Base-by-base conservation (phyloP, 2,329 filamentous ascomycete genomes). In the Colletotrichum sp. region DNA sequence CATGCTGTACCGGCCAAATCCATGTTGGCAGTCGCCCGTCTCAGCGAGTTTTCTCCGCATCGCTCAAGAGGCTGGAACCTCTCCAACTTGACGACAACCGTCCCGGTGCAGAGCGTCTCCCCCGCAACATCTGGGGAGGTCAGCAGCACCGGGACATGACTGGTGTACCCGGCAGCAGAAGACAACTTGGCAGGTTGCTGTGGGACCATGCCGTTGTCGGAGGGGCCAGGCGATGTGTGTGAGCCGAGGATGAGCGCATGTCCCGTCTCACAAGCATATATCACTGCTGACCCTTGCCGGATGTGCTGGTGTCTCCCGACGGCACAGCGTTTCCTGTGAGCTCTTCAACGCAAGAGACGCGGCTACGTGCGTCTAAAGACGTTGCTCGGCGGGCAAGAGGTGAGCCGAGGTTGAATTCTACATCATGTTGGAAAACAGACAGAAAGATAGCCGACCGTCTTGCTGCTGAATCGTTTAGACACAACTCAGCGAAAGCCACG, bases 41-140 rank as follows among this genome's bases (percentile, higher is more conserved):
- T 67, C 73, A 13, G 73, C 69, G 73, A 76, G 57, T 72, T 72
- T 72, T 72, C 69, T 76, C 73, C 69, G 73, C 69, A 65, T 72
- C 32, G 32, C 60, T 60, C 32, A 39, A 16, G 44, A 52, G 68
- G 68, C 68, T 68, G 57, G 69, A 64, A 52, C 64, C 26, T 73
- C 39, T 66, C 62, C n/a, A 73, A 49, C 57, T 28, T 34, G 18
- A 65, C 34, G 32, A 55, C 55, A 34, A 69, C 44, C 32, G 24
- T 68, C 30, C 63, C 44, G 30, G 66, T 26, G 34, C 26, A 62
- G n/a, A 30, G 30, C 8, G 36, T 28, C 49, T 63, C 57, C 72
- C 72, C 70, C 69, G 73, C 69, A 68, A 63, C 64, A 68, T 68
- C 69, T 73, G 64, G 73, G 72, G 70, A 76, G 73, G 57, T 26